Evolutionary conservation across 2,329 filamentous ascomycete species (phyloP).

Genomic region (Hypoxylon sp.): DNA sequence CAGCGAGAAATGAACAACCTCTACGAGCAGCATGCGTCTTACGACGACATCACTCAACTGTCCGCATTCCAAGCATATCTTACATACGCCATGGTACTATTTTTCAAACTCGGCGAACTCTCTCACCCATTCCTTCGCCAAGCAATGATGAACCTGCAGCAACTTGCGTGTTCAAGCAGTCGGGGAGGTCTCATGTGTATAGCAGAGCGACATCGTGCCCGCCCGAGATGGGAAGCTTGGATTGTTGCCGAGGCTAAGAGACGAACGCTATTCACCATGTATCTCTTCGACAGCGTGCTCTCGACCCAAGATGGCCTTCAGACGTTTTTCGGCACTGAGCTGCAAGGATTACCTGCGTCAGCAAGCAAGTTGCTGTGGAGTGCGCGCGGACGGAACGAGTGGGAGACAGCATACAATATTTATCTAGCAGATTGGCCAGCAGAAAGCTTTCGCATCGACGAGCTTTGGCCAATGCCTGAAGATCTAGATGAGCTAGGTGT

Average conservation of each 20-base stretch:
- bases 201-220: conserved; percentile 50
- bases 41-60: conserved; percentile 49
- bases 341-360: conserved; percentile 55
- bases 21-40: conserved; percentile 41
- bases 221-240: conserved; percentile 63
- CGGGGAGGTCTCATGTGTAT: conserved; percentile 54
- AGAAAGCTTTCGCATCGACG: conserved; percentile 55
- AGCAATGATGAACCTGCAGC: conserved; percentile 59
- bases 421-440: conserved; percentile 54
- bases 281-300: conserved; percentile 61
- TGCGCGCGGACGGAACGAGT: conserved; percentile 47
- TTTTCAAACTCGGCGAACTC: conserved; percentile 49
- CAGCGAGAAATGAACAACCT: conserved; percentile 55
- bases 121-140: conserved; percentile 49
- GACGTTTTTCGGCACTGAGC: conserved; percentile 59
- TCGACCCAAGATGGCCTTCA: conserved; percentile 53
- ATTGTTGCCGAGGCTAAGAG: conserved; percentile 62
- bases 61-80: conserved; percentile 62
- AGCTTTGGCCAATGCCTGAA: conserved; percentile 57
- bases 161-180: conserved; percentile 54
- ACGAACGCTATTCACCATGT: conserved; percentile 60
- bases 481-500: conserved; percentile 46
- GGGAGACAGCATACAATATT: conserved; percentile 55
- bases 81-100: conserved; percentile 59
- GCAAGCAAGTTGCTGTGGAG: conserved; percentile 55